A percentile compares a stretch with the other conserved stretches of the same genome.
phyloP scores from a whole-genome alignment of 768 basidiomycete species.

The Cubamyces sp. region DNA sequence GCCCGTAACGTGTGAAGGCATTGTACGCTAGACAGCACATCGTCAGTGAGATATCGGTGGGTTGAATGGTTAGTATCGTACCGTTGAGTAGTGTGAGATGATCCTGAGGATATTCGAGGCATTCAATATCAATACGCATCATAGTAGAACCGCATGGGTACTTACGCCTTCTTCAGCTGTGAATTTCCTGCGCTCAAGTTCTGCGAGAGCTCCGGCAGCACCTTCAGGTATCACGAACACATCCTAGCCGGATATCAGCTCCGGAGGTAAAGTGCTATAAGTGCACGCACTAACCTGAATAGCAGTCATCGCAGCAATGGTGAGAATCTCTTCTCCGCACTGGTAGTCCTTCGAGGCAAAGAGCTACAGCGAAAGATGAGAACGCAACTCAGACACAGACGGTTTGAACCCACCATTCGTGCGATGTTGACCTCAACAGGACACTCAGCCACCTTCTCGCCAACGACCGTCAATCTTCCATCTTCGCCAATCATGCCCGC shows the following conservation, averaged over 20 bases:
- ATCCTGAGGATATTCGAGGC: slow-evolving; percentile 57
- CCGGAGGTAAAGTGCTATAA: not conserved
- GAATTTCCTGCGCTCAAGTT: slow-evolving; percentile 93
- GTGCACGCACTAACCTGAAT: slow-evolving; percentile 64
- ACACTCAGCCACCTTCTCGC: slow-evolving; percentile 89
- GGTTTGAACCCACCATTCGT: slow-evolving; percentile 71
- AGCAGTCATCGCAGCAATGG: slow-evolving; percentile 94
- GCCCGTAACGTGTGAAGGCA: slow-evolving; percentile 82
- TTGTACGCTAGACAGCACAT: slow-evolving; percentile 71
- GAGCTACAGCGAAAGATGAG: slow-evolving; percentile 51
- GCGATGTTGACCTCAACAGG: slow-evolving; percentile 93
- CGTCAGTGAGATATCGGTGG: not conserved
- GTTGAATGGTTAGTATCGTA: slow-evolving; percentile 30
- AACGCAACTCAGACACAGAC: not conserved
- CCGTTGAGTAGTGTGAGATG: slow-evolving; percentile 95
- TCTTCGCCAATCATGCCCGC: slow-evolving; percentile 86
- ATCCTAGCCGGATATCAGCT: slow-evolving; percentile 53
- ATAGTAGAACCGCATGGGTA: not conserved
- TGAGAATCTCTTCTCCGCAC: slow-evolving; percentile 95
- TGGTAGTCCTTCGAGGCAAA: slow-evolving; percentile 83
- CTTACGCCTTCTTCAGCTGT: slow-evolving; percentile 96
- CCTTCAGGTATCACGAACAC: slow-evolving; percentile 90
- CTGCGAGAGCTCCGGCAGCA: slow-evolving; percentile 81
- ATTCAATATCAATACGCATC: slow-evolving; percentile 5
- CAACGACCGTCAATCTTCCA: slow-evolving; percentile 74